Conservation (phyloP, 306 rosid species). For the Vigna angularis region DNA sequence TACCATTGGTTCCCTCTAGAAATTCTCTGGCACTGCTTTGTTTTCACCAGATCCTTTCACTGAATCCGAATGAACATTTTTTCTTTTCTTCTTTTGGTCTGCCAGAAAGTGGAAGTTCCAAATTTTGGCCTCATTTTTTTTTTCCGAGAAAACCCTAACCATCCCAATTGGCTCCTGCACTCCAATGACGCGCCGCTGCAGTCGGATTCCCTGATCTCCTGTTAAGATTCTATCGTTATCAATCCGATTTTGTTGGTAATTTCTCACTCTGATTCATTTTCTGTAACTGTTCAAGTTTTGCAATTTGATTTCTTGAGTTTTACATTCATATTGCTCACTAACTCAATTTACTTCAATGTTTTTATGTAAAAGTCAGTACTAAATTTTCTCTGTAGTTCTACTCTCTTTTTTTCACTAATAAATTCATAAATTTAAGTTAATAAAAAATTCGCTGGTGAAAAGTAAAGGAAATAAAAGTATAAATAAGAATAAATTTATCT, state of each 20-base stretch:
- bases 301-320: neutral
- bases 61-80: neutral
- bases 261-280: neutral
- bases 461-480: too few species aligned
- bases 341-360: too few species aligned
- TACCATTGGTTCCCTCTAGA: neutral
- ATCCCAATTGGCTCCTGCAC: neutral
- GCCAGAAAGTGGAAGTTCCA: constrained; percentile 37
- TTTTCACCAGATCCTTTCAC: constrained; percentile 28
- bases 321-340: neutral
- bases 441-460: too few species aligned
- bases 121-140: constrained; percentile 37
- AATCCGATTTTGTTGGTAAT: neutral
- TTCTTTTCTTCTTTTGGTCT: constrained; percentile 35
- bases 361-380: too few species aligned
- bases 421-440: too few species aligned
- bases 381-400: too few species aligned
- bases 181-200: constrained; percentile 10
- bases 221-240: neutral
- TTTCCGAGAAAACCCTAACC: constrained; percentile 48
- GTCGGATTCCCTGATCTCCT: constrained; percentile 9
- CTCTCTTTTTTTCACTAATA: too few species aligned
- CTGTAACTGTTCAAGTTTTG: neutral
- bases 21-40: neutral
- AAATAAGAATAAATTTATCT: too few species aligned